phyloP scores from a whole-genome alignment of 2,329 filamentous ascomycete genomes.

The Botrytis tulipae region DNA sequence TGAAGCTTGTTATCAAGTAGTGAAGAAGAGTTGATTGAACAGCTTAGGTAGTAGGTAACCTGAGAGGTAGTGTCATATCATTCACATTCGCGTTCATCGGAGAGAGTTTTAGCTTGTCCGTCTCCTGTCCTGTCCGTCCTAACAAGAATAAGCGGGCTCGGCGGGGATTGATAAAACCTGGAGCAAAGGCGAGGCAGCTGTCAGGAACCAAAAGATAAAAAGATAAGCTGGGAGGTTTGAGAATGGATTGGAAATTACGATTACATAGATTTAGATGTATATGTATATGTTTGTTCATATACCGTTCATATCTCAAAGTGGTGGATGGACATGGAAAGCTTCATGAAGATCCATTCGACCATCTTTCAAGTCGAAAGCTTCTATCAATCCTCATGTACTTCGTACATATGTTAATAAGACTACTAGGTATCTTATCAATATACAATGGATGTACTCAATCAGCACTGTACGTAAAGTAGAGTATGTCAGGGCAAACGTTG shows the following conservation, averaged over 20 bases:
- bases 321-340: background rate
- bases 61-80: background rate
- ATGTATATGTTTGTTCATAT: background rate
- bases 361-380: background rate
- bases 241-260: background rate
- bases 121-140: background rate
- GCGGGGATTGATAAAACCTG: slow-evolving; percentile 11
- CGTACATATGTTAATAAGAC: no score
- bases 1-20: background rate
- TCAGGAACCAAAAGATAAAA: background rate
- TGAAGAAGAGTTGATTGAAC: slow-evolving; percentile 6
- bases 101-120: background rate
- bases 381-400: background rate
- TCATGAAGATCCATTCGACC: background rate
- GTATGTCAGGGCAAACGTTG: background rate
- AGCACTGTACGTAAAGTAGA: background rate
- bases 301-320: background rate
- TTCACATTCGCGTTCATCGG: background rate
- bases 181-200: background rate
- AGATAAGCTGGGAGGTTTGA: background rate
- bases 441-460: background rate
- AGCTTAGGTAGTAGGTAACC: background rate
- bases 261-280: background rate
- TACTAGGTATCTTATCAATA: background rate
- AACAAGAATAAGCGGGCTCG: background rate